Base-by-base conservation (phyloP, 805 yeast species). In the Ogataea chonburiensis region DNA sequence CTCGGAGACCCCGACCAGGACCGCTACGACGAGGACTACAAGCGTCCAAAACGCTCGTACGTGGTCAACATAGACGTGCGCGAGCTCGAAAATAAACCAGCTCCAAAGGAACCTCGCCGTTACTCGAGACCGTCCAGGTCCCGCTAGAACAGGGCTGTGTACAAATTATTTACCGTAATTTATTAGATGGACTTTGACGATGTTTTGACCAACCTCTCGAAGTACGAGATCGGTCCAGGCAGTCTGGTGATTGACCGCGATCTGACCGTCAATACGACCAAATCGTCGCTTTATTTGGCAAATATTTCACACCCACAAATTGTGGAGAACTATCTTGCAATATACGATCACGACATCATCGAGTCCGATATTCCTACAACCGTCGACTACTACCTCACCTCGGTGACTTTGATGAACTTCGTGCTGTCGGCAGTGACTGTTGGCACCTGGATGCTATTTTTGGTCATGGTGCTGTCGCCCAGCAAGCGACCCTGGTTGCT, bases 381-480 rank as follows among this genome's bases (percentile, higher is more conserved):
- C 4, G 62, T 55, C 37, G 73, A 70, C 37, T 40, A 49, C 1
- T 70, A 69, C 36, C 42, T 49, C 4, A 54, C 58, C 16, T 64
- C 75, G 11, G 63, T 67, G 28, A 55, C 69, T 2, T 55, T 69
- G 26, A 59, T 78, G 3, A 59, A 73, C 28, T 79, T 75, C 57
- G 71, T 71, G n/a, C 52, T 72, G 4, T 67, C 76, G 37, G 75
- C 79, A 0, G 64, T 75, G 13, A 75, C 77, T 42, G 75, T 77
- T 5, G 70, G 81, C 11, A 66, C 80, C 17, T 86, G 94, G 94
- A 76, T 84, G 77, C 63, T 86, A 17, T 60, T 81, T 33, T 42
- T 82, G 12, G 58, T 83, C 21, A 63, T 82, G 27, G 52, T 73
- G 14, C 54, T 85, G 20, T 70, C 77, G 14, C 75, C 72, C 24